Evolutionary conservation across 108 stramenopile genomes (phyloP), one percentile per base, ranked within the genome.

Genomic region (Conticribra guillardii): DNA sequence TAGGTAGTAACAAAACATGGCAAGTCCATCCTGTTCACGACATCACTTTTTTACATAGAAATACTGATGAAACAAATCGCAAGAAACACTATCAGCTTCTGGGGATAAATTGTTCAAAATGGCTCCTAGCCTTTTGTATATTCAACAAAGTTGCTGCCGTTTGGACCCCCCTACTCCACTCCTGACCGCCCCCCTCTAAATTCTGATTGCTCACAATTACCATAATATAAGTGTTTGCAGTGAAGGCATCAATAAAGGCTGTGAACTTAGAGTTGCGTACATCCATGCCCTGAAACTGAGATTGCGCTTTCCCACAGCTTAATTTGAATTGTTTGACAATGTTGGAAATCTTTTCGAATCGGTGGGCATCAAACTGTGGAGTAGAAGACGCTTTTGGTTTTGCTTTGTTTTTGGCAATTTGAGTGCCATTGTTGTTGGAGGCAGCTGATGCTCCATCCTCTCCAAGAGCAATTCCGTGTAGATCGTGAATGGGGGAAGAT

Each of bases 261-360:
- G 88, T 81, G 63, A 99, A 98, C 47, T 80, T 73, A 0, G 86
- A 84, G 81, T 98, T 98, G 21, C 86, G 80, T 22, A 98, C 97
- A 72, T 97, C 86, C 97, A 98, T 98, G 7, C 96, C 97, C 69
- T 97, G 93, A 72, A 99, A 98, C 65, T 94, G 85, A 7, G 95
- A 91, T 71, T 96, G 90, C 1, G 96, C 90, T 82, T 98, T 98
- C 61, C 91, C 92, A 68, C 98, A 98, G 73, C 83, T 84, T 24
- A 98, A 87, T 71, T 99, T 99, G 91, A 99, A 98, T 71, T 99
- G 98, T 79, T 99, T 99, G 77, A 99, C 92, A 85, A 99, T 99
- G 68, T 99, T 99, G 81, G 91, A 93, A 47, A 99, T 98, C 73
- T 98, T 98, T 90, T 99, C 99, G 89, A 96, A 98, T 23, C 99